Base-by-base conservation (phyloP, 2,329 filamentous ascomycete genomes). In the Trichoderma polysporum region DNA sequence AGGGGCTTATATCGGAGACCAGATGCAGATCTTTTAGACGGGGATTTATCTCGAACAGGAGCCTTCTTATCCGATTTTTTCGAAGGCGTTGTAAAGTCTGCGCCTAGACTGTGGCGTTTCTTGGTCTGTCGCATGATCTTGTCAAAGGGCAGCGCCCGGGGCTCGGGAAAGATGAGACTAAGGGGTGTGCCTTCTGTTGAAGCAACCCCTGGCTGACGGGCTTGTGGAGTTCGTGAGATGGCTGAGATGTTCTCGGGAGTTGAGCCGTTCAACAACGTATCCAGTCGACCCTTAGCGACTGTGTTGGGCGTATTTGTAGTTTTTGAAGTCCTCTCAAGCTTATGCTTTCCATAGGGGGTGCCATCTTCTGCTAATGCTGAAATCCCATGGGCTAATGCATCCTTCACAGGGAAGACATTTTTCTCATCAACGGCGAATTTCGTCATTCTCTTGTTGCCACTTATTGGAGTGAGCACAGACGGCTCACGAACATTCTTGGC, bases 1-100 rank as follows among this genome's bases (percentile, higher is more conserved):
- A 88, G 70, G 0, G 88, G 85, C 59, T 84, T 86, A 10, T 82
- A 76, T 57, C 92, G 87, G 17, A 91, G 82, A 1, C 82, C 81
- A 67, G 70, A 70, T 1, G 64, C 27, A 3, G 66, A 27, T 4
- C 79, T 49, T 29, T 45, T 45, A 25, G 50, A 68, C 49, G 47
- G 64, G 63, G 61, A 59, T 19, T 68, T 68, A 53, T 71, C 66
- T 54, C 69, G 65, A 54, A 66, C 69, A 22, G 69, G 66, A 27
- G 70, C 69, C 49, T 68, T 71, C 31, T 62, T 63, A 22, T 70
- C 56, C 39, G 68, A 70, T 17, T 52, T 61, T 10, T 63, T 68
- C 54, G 64, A 25, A 33, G 67, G 70, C 1, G 71, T 67, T 13
- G 52, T 67, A 17, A 47, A 2, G 29, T 49, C 64, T 33, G 17